Conservation (phyloP, 345 rosid species). For the Rhizophora apiculata region DNA sequence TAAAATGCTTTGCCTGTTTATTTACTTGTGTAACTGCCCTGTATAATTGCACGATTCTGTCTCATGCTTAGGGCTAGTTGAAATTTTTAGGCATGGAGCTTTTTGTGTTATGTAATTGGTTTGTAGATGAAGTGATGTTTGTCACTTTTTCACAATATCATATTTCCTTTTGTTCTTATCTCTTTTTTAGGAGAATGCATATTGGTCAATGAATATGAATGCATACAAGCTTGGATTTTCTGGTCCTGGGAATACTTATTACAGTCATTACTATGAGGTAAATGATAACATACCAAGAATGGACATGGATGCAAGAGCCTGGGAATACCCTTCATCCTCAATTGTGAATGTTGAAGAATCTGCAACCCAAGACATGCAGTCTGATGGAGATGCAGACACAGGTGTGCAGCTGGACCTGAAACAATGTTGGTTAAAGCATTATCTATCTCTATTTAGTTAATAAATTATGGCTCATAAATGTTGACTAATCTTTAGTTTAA, state of each 20-base stretch:
- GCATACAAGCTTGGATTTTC: constrained; percentile 57
- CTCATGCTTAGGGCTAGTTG: too few relatives aligned
- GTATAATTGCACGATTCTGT: too few relatives aligned
- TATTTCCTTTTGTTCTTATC: not conserved
- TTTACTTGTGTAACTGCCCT: too few relatives aligned
- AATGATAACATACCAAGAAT: constrained; percentile 45
- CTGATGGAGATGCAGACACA: constrained; percentile 29
- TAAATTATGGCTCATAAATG: not conserved
- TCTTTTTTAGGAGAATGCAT: constrained; percentile 41
- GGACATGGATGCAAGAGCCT: constrained; percentile 39
- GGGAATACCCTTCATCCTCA: constrained; percentile 48
- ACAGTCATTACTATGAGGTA: constrained; percentile 41
- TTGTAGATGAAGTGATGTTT: not conserved
- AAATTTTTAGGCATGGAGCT: not conserved
- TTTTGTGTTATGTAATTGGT: not conserved
- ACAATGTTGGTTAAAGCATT: constrained; percentile 40
- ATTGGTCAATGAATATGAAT: constrained; percentile 52
- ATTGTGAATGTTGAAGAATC: constrained; percentile 34
- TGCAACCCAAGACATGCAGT: constrained; percentile 26
- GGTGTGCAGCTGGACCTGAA: constrained; percentile 35
- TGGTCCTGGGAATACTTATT: constrained; percentile 41
- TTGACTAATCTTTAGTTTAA: too few relatives aligned
- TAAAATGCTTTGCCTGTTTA: not conserved
- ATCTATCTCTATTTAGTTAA: not conserved
- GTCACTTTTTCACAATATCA: not conserved